A percentile compares a stretch with the other conserved stretches of the same genome.
Evolutionary conservation across 192 early-diverging fungal genomes (phyloP).

Genomic region (Backusella macrospora): DNA sequence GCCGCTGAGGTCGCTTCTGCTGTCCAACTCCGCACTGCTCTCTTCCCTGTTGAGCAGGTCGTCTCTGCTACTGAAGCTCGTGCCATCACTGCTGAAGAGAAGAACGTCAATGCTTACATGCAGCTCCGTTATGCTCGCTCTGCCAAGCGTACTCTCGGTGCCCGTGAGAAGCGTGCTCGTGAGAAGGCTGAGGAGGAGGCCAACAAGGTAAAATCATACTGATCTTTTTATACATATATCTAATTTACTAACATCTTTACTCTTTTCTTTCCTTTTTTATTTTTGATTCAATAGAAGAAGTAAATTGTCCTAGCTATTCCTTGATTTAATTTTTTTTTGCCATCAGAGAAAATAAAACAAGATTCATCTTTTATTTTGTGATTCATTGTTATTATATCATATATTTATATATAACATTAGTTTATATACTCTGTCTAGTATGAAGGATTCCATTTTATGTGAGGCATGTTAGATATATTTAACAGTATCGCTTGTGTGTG

Average conservation of each 20-base stretch:
- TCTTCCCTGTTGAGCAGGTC: slow-evolving; percentile 72
- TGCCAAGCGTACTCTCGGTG: slow-evolving; percentile 74
- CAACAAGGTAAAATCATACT: slow-evolving; percentile 62
- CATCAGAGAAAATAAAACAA: slow-evolving; percentile 9
- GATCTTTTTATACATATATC: background rate
- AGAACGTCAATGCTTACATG: slow-evolving; percentile 64
- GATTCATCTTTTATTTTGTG: slow-evolving; percentile 2
- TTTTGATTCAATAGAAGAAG: slow-evolving; percentile 13
- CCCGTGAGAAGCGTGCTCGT: slow-evolving; percentile 78
- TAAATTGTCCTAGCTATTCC: slow-evolving; percentile 7
- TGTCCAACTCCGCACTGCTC: slow-evolving; percentile 64
- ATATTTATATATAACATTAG: too few species aligned
- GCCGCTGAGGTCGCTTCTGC: slow-evolving; percentile 59
- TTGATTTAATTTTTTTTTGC: slow-evolving; percentile 5
- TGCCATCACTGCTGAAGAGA: slow-evolving; percentile 59
- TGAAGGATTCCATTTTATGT: too few species aligned
- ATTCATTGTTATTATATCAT: background rate
- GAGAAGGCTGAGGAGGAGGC: slow-evolving; percentile 83
- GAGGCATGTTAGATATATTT: too few species aligned
- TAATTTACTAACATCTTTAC: too few species aligned
- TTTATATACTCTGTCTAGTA: too few species aligned
- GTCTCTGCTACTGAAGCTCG: slow-evolving; percentile 53
- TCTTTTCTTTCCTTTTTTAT: background rate
- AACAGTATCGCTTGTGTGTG: too few species aligned
- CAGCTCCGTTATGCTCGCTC: slow-evolving; percentile 80